Conservation (phyloP, 176 grass and related monocot genomes). For the Ananas comosus region DNA sequence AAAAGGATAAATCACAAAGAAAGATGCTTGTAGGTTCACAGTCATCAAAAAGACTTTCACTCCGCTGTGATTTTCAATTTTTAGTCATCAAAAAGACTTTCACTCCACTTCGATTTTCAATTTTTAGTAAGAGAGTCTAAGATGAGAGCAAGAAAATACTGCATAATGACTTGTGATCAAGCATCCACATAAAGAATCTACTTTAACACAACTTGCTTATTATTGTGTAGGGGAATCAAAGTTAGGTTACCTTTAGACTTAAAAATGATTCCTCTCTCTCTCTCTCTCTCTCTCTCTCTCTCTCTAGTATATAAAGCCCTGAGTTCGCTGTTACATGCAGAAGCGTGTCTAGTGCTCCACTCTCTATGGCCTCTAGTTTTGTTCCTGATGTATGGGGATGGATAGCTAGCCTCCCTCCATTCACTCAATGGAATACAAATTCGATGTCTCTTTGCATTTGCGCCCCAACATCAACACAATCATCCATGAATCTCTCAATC, state of each 20-base stretch:
- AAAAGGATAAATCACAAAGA: background rate
- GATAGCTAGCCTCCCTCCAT: constrained; percentile 61
- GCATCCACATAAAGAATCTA: constrained; percentile 10
- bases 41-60: background rate
- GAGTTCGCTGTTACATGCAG: background rate
- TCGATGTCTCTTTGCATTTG: constrained; percentile 68
- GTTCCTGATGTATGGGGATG: constrained; percentile 52
- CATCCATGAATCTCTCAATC: constrained; percentile 51
- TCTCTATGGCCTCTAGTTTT: constrained; percentile 49
- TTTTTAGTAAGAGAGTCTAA: background rate
- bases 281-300: background rate
- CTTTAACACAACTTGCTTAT: constrained; percentile 16
- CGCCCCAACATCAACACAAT: constrained; percentile 22
- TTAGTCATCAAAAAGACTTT: background rate
- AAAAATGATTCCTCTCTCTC: constrained; percentile 1
- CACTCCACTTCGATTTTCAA: background rate
- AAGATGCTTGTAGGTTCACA: background rate
- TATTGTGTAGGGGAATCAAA: constrained; percentile 15
- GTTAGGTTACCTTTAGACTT: constrained; percentile 22
- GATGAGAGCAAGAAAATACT: background rate
- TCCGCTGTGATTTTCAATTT: background rate
- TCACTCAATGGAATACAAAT: constrained; percentile 63
- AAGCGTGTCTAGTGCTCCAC: background rate
- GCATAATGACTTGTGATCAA: background rate
- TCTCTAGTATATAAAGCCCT: constrained; percentile 2